Evolutionary conservation across 768 basidiomycete genomes (phyloP), one percentile per base, ranked within the genome.

Genomic region (Pisolithus albus): DNA sequence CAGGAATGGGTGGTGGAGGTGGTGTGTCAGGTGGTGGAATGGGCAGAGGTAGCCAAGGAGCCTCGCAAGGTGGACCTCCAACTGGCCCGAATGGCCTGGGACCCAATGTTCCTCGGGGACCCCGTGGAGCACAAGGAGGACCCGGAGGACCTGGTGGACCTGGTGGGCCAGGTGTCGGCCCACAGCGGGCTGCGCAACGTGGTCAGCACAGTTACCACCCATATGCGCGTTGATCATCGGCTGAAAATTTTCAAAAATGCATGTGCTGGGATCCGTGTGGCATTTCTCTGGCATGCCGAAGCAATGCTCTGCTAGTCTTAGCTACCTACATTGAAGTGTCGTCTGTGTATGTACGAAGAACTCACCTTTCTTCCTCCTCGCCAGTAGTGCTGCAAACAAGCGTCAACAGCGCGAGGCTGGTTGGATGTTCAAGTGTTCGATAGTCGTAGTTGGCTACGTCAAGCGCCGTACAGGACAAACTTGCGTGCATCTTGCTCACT

Each of bases 161-260:
- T 2, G 76, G 79, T 59, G 77, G 73, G 13, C 78, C 75, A 6
- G 69, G 77, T 2, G 83, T 84, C 48, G 88, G 88, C 0, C 88
- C 87, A 3, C 86, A 88, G 66, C 75, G 88, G 50, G 77, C 80
- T 10, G 75, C 70, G 1, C 82, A 84, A 60, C 72, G 88, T 34
- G 87, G 89, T 32, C 83, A 86, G 61, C 87, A 90, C 67, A 80
- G 82, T 56, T 92, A 86, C 70, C 89, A 91, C 60, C 89, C 89
- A 0, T 92, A 92, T 59, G 84, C 86, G 30, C 84, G 88, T 57
- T 88, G 64, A 63, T 59, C 57, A 58, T 47, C 24, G 48, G 46
- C 47, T 16, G 15, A 19, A n/a, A 38, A 32, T 36, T 54, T 36
- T 54, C 52, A 64, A 64, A 64, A 59, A 59, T 23, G 48, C 24